Conservation (phyloP, 1,284 basidiomycete species). For the Irpex sp. region DNA sequence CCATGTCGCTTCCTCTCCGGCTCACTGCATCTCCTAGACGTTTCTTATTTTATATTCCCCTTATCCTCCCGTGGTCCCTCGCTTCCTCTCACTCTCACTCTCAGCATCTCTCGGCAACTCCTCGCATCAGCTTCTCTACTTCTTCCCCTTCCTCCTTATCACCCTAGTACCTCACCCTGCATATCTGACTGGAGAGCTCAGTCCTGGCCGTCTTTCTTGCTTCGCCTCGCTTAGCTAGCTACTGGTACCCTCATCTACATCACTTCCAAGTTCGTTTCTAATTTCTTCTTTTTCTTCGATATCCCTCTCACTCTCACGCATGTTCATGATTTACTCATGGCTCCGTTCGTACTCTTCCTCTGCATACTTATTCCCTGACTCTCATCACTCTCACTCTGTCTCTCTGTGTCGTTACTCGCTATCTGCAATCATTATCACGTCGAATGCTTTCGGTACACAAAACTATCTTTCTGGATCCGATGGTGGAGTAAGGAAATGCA, state of each 20-base stretch:
- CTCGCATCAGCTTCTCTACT: not conserved
- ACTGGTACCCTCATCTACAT: not conserved
- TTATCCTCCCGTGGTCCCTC: not conserved
- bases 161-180: not conserved
- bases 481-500: not conserved
- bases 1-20: slow-evolving; percentile 4
- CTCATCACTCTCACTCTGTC: not conserved
- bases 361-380: not conserved
- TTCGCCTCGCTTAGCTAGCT: not conserved
- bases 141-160: not conserved
- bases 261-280: not conserved
- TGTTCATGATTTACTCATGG: not conserved
- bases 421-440: not conserved
- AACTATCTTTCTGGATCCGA: not conserved
- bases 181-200: not conserved
- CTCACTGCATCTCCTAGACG: not conserved
- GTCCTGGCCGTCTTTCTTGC: not conserved
- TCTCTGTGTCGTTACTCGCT: not conserved
- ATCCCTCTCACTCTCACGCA: not conserved
- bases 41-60: not conserved
- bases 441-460: not conserved
- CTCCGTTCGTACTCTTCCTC: not conserved
- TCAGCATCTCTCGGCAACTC: not conserved
- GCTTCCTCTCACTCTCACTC: not conserved
- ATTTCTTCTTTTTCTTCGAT: not conserved